Evolutionary conservation across 805 yeast genomes (phyloP).

Genomic region (Spathaspora passalidarum): DNA sequence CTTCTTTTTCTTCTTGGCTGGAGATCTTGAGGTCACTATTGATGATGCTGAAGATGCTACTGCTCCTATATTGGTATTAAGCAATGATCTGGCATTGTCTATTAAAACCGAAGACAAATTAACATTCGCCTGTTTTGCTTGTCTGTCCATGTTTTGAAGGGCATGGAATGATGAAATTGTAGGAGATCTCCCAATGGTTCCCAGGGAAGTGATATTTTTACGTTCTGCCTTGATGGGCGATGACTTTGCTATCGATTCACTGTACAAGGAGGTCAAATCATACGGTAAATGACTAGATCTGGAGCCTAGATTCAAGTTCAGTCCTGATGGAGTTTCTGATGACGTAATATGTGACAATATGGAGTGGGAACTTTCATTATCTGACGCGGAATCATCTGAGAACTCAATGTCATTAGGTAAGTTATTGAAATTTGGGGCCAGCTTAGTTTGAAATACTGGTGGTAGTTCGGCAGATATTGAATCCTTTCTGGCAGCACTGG

Average conservation of each 20-base stretch:
- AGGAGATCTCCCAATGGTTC: conserved; percentile 17
- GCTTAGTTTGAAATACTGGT: conserved; percentile 25
- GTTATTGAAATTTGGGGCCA: conserved; percentile 40
- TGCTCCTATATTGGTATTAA: conserved; percentile 23
- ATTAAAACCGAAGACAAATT: conserved; percentile 31
- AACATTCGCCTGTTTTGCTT: conserved; percentile 14
- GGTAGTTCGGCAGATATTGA: background rate
- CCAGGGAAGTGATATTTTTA: conserved; percentile 1
- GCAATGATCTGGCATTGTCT: conserved; percentile 37
- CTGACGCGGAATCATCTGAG: conserved; percentile 29
- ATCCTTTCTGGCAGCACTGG: background rate
- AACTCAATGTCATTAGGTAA: conserved; percentile 47
- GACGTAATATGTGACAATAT: background rate
- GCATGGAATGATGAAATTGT: conserved; percentile 25
- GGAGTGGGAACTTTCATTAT: background rate
- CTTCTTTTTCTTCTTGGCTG: conserved; percentile 17
- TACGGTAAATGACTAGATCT: conserved; percentile 7
- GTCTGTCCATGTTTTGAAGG: conserved; percentile 18
- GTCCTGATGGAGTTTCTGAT: background rate
- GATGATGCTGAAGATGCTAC: conserved; percentile 33
- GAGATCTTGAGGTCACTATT: conserved; percentile 13
- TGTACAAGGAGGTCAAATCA: conserved; percentile 17
- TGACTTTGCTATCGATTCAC: conserved; percentile 24
- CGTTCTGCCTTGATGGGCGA: conserved; percentile 26
- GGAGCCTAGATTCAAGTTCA: conserved; percentile 9